Evolutionary conservation across 169 alveolate species (phyloP).

Genomic region (Eimeria zaria): DNA sequence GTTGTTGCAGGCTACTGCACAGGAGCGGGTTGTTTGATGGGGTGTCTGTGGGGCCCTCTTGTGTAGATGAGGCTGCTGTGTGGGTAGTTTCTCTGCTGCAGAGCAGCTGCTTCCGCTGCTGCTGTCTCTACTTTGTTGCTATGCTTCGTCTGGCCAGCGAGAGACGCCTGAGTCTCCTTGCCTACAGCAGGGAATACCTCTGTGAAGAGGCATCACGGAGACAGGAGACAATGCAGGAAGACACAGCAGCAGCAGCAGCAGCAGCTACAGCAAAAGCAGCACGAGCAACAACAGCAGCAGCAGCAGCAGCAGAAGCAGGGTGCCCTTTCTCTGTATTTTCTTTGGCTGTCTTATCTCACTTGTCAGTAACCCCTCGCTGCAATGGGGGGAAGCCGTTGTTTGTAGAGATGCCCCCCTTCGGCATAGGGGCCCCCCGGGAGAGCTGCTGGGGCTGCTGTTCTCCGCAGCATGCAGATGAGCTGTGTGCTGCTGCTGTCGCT

Average conservation of each 20-base stretch:
- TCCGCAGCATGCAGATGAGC: neutral
- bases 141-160: constrained; percentile 39
- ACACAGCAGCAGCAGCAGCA: constrained; percentile 4
- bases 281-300: neutral
- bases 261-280: neutral
- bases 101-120: constrained; percentile 64
- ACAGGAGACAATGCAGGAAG: neutral
- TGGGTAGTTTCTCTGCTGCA: constrained; percentile 33
- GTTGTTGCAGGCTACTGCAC: constrained; percentile 52
- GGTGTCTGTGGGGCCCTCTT: neutral
- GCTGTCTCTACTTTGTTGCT: constrained; percentile 38
- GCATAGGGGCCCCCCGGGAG: constrained; percentile 44
- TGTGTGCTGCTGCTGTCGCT: constrained; percentile 15
- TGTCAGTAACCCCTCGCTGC: constrained; percentile 71
- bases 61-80: constrained; percentile 40
- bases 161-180: constrained; percentile 35
- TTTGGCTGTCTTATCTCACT: constrained; percentile 25
- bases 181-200: neutral
- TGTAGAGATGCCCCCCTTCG: constrained; percentile 33
- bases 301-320: neutral
- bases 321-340: constrained; percentile 26
- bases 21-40: constrained; percentile 27
- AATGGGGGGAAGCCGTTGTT: neutral
- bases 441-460: constrained; percentile 68
- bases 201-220: neutral